Base-by-base conservation (phyloP, 2,329 filamentous ascomycete genomes). In the Chrysoporthe deuterocubensis region DNA sequence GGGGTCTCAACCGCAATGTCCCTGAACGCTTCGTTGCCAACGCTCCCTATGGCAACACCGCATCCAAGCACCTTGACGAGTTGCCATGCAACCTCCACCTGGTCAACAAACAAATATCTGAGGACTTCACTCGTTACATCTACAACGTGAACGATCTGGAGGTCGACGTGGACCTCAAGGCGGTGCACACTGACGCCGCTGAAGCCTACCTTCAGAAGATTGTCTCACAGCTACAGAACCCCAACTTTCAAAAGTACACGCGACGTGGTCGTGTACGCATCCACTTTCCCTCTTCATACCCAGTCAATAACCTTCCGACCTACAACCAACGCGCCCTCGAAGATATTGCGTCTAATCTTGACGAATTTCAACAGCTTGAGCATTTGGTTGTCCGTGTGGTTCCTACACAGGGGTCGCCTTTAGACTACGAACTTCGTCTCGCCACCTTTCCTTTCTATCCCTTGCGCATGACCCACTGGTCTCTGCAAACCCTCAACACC, bases 371-470 rank as follows among this genome's bases (percentile, higher is more conserved):
- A 50, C 52, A 61, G 9, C 59, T 70, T 8, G 1, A 34, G 1
- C n/a, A 54, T 16, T n/a, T 70, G 9, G 50, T 42, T n/a, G 34
- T 70, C 13, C 66, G 63, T 4, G 34, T 68, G 8, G 69, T 70
- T 14, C 52, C 64, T 21, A 62, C 56, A 37, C 66, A 68, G n/a
- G 69, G 43, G 37, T 21, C n/a, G n/a, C 59, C 63, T 34, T 13
- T 59, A 21, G 61, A 59, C 60, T 70, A 70, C 21, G 69, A 70
- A 43, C 48, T 70, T 40, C 66, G 63, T 50, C 32, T 68, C 9
- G 66, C 66, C 18, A 13, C 60, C 42, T 70, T 69, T 40, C 69
- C 69, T 0, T 70, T 70, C 57, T 70, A 70, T 58, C 69, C 67
- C 18, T 62, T 70, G 54, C 13, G 37, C 8, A 60, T 70, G 58